Percentiles rank a stretch among this genome's conserved stretches.
Conservation (phyloP, 2,329 filamentous ascomycete genomes). For the Penicillium psychrosexuale region DNA sequence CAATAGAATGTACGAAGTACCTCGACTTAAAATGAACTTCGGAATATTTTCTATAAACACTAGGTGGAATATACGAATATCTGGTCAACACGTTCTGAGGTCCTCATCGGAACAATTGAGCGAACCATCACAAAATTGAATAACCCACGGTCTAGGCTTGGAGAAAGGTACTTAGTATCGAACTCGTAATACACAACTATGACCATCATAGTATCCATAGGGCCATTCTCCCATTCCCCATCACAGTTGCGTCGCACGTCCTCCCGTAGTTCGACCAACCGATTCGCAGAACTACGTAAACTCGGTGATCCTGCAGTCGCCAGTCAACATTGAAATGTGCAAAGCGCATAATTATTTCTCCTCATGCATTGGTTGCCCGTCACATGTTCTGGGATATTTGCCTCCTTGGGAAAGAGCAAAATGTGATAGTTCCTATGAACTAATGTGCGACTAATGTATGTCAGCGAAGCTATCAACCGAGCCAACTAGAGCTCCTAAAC, state of each 20-base stretch:
- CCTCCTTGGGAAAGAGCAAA: background rate
- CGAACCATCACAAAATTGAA: background rate
- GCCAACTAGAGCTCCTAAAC: background rate
- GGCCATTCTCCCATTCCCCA: background rate
- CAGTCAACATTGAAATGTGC: conserved; percentile 18
- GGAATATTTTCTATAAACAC: background rate
- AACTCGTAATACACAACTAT: conserved; percentile 1
- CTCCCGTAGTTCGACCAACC: conserved; percentile 11
- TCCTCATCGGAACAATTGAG: background rate
- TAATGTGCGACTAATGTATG: conserved; percentile 5
- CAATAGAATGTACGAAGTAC: background rate
- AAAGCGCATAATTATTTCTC: conserved; percentile 9
- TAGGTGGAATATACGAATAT: background rate
- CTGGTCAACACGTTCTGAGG: background rate
- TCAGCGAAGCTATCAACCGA: background rate
- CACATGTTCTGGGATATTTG: conserved; percentile 16
- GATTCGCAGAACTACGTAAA: background rate
- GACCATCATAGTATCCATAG: background rate
- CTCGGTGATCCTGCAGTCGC: conserved; percentile 23
- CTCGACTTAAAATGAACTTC: background rate
- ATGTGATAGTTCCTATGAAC: background rate
- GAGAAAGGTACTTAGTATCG: background rate
- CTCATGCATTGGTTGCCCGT: conserved; percentile 7
- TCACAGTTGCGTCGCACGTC: conserved; percentile 5
- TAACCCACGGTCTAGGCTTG: background rate